Conservation (phyloP, 768 basidiomycete species). For the Basidioascus undulatus region DNA sequence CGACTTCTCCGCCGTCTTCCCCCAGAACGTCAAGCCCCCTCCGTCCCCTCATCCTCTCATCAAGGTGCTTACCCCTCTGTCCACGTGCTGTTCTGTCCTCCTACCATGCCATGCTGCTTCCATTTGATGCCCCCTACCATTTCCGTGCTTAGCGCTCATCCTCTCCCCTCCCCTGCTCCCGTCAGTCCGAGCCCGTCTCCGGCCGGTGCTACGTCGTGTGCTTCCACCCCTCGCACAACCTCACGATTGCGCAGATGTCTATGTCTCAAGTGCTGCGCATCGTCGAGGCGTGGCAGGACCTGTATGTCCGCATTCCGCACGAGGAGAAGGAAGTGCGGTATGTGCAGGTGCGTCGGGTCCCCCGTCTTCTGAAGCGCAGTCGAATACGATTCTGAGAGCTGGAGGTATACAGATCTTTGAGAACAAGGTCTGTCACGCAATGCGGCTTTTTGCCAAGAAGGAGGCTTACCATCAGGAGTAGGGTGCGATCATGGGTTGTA, state of each 20-base stretch:
- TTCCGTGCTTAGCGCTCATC: too few species aligned
- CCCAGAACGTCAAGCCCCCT: slow-evolving; percentile 33
- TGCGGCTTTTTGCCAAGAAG: too few species aligned
- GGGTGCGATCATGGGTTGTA: slow-evolving; percentile 87
- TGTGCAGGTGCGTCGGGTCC: slow-evolving; percentile 11
- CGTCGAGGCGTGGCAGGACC: slow-evolving; percentile 34
- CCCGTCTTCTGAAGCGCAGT: not conserved
- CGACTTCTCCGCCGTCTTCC: slow-evolving; percentile 56
- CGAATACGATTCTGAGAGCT: not conserved
- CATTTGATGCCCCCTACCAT: too few species aligned
- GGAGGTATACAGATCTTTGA: slow-evolving; percentile 20
- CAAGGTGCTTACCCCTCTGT: too few species aligned
- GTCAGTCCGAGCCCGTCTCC: slow-evolving; percentile 33
- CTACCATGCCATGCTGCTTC: too few species aligned
- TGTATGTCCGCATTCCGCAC: slow-evolving; percentile 10
- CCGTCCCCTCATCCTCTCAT: slow-evolving; percentile 34
- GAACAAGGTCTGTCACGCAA: too few species aligned
- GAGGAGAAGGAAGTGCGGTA: slow-evolving; percentile 12
- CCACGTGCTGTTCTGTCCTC: too few species aligned
- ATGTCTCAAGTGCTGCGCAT: slow-evolving; percentile 34
- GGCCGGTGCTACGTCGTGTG: slow-evolving; percentile 73
- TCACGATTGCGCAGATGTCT: slow-evolving; percentile 47
- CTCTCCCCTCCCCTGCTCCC: not conserved
- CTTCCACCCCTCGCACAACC: slow-evolving; percentile 65
- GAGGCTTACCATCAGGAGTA: too few species aligned